Evolutionary conservation across 257 asterid genomes (phyloP).

Genomic region (Solanum sejunctum): DNA sequence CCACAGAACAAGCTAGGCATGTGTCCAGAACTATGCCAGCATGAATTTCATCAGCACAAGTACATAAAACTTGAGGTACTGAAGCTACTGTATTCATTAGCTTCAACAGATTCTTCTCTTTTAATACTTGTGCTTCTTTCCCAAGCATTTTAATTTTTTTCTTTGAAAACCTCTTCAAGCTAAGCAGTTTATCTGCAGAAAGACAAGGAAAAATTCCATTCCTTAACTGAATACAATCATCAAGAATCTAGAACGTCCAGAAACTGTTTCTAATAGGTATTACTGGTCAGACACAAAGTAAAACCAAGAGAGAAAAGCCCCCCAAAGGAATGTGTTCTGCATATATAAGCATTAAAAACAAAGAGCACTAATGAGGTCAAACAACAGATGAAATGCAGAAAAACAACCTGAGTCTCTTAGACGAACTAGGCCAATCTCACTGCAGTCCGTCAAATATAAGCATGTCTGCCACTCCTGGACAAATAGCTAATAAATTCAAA

Average conservation of each 20-base stretch:
- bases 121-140: conserved; percentile 56
- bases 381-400: not conserved
- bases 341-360: not conserved
- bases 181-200: conserved; percentile 60
- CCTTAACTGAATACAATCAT: not conserved
- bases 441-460: conserved; percentile 68
- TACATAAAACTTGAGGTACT: conserved; percentile 76
- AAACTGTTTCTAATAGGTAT: not conserved
- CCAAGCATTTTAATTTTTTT: conserved; percentile 63
- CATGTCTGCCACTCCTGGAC: conserved; percentile 66
- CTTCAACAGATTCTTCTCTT: conserved; percentile 63
- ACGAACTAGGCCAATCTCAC: conserved; percentile 78
- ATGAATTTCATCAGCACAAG: conserved; percentile 59
- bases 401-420: conserved; percentile 55
- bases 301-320: not conserved
- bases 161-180: conserved; percentile 83
- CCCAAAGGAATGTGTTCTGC: not conserved
- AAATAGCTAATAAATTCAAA: not conserved
- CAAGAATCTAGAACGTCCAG: not conserved
- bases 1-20: conserved; percentile 55
- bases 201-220: not conserved
- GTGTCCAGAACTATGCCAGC: conserved; percentile 73
- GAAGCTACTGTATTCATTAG: conserved; percentile 32
- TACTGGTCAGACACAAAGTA: not conserved
- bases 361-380: not conserved